Evolutionary conservation across 352 stramenopile species (phyloP), one percentile per base, ranked within the genome.

Genomic region (Globisporangium canariense): DNA sequence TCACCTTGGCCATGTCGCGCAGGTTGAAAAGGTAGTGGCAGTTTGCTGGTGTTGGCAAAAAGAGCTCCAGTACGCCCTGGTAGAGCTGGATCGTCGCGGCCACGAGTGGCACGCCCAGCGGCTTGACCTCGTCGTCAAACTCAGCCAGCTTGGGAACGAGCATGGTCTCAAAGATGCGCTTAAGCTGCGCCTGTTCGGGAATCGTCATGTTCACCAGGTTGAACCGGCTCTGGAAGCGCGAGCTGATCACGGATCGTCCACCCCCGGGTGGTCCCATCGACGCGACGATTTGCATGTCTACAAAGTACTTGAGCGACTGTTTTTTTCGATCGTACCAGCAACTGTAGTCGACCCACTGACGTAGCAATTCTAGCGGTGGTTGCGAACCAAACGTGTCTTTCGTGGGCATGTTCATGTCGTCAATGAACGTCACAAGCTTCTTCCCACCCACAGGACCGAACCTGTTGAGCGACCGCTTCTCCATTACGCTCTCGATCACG

Each of bases 301-400:
- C 73, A 53, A 98, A 96, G 54, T 96, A 91, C 69, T 97, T 94
- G 43, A 97, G 75, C 14, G 82, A 90, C 45, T 96, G 83, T 63
- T 98, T 96, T 43, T 88, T 89, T 14, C 93, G 88, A 64, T 98
- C 93, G 56, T 97, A 98, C 89, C 89, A 97, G 54, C 88, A 93
- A 53, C 85, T 79, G 69, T 98, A 97, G 71, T 98, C 93, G 5
- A 97, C 80, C 87, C 88, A 97, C 61, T 97, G 92, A 0, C 93
- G 85, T 30, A 98, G 60, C 16, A 98, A 65, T 58, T 97, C 93
- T 2, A 98, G 73, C 0, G 93, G 90, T 1, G 93, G 89, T 59
- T 98, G 93, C 6, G 92, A 96, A 18, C 91, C 91, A 63, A 97
- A 98, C 57, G 79, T 72, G 60, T 98, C 91, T 60, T 93, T 93